Percentiles rank a stretch among this genome's conserved stretches.
Conservation (phyloP, 495 filamentous ascomycete species). For the Lasiosphaeriaceae sp. region DNA sequence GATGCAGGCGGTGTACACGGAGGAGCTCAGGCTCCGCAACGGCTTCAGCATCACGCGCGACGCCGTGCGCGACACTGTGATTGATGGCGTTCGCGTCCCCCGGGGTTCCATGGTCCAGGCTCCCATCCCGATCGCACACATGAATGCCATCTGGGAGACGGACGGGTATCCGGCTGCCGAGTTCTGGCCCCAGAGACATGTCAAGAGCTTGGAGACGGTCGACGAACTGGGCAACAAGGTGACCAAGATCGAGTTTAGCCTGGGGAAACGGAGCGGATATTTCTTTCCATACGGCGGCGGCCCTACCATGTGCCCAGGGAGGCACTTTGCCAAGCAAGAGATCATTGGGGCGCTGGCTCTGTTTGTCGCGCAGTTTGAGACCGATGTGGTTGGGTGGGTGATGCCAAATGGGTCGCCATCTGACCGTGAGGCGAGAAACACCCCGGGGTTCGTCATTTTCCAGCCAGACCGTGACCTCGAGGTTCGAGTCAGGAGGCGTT, state of each 20-base stretch:
- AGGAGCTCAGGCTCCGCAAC: not conserved
- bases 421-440: constrained; percentile 2
- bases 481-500: not conserved
- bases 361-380: not conserved
- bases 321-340: constrained; percentile 6
- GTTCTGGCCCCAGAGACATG: constrained; percentile 4
- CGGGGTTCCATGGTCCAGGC: constrained; percentile 2
- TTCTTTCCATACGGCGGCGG: constrained; percentile 7
- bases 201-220: not conserved
- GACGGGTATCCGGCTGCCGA: not conserved
- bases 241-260: not conserved
- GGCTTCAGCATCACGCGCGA: constrained; percentile 3
- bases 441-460: not conserved
- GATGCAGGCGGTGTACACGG: constrained; percentile 4
- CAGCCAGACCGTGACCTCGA: constrained; percentile 3
- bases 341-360: constrained; percentile 1
- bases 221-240: not conserved
- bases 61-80: not conserved
- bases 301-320: constrained; percentile 1
- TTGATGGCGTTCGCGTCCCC: not conserved
- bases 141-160: not conserved
- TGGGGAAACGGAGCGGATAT: not conserved
- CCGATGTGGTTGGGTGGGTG: not conserved
- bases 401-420: not conserved
- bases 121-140: constrained; percentile 1